These are phyloP conservation scores for Garcia nutans DNA, from an alignment of 345 rosid genomes.

Conservation along the genomic window DNA sequence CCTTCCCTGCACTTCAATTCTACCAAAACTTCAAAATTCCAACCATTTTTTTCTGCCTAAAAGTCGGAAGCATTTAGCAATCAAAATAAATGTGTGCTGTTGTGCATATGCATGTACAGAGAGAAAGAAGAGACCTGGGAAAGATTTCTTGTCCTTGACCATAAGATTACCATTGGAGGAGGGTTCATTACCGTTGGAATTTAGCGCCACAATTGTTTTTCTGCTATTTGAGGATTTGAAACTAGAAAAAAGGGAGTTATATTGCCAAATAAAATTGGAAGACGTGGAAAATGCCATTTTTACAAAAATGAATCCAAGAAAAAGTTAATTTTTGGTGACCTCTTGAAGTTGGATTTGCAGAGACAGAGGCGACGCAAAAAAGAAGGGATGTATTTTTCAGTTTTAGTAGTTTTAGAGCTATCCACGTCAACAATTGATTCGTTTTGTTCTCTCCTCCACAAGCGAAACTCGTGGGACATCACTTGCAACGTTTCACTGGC, in stretches of 20 bases:
- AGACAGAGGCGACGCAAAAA: too few species aligned
- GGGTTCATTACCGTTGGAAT: conserved; percentile 25
- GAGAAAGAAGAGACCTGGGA: conserved; percentile 39
- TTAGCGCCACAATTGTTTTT: conserved; percentile 47
- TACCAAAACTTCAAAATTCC: neutral
- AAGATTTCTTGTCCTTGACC: conserved; percentile 27
- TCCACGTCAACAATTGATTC: conserved; percentile 28
- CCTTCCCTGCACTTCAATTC: conserved; percentile 46
- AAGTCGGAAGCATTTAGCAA: neutral
- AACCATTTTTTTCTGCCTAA: too few species aligned
- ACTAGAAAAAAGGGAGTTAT: conserved; percentile 17
- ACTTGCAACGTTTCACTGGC: too few species aligned
- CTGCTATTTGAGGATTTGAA: conserved; percentile 27
- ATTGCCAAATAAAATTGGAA: conserved; percentile 6
- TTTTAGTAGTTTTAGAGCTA: conserved; percentile 12
- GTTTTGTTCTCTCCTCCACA: neutral
- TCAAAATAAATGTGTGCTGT: too few species aligned
- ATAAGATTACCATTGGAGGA: conserved; percentile 43
- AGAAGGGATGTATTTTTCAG: too few species aligned
- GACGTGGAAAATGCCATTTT: neutral
- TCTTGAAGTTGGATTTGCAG: too few species aligned
- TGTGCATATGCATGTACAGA: too few species aligned
- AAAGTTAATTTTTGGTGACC: too few species aligned
- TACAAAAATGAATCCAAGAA: too few species aligned
- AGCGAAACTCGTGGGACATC: too few species aligned